A percentile compares a stretch with the other conserved stretches of the same genome.
Conservation (phyloP, 371 early-diverging fungal genomes). For the Mucor mucedo region DNA sequence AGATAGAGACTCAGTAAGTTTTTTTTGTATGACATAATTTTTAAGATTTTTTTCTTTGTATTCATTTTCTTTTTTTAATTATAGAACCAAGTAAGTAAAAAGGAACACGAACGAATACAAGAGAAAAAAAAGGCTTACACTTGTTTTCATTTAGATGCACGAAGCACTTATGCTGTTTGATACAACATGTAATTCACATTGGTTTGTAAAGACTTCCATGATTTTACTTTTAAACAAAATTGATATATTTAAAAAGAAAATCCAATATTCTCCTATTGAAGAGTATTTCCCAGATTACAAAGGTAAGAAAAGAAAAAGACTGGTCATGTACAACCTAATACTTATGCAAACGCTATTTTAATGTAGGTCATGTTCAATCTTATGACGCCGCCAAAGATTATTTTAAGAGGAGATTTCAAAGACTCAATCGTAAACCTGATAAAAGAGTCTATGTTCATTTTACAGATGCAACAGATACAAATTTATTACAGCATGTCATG, state of each 20-base stretch:
- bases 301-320: slow-evolving; percentile 42
- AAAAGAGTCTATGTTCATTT: slow-evolving; percentile 65
- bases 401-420: slow-evolving; percentile 46
- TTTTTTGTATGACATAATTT: background rate
- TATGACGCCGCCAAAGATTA: slow-evolving; percentile 39
- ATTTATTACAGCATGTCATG: slow-evolving; percentile 64
- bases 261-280: slow-evolving; percentile 74
- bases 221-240: slow-evolving; percentile 97
- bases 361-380: slow-evolving; percentile 31
- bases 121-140: slow-evolving; percentile 12
- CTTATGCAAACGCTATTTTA: background rate
- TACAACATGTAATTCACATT: slow-evolving; percentile 92
- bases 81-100: slow-evolving; percentile 29
- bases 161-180: slow-evolving; percentile 95
- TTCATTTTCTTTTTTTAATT: slow-evolving; percentile 5
- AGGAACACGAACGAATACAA: background rate
- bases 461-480: slow-evolving; percentile 68
- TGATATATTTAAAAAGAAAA: slow-evolving; percentile 90
- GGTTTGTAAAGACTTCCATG: slow-evolving; percentile 92
- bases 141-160: slow-evolving; percentile 74
- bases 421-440: slow-evolving; percentile 44
- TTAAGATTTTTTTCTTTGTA: background rate
- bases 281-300: slow-evolving; percentile 90
- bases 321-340: background rate
- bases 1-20: slow-evolving; percentile 87